A percentile compares a stretch with the other conserved stretches of the same genome.
These are phyloP conservation scores for Isabelozyma pseudorhagii DNA, from an alignment of 805 yeast species.

Conservation along the genomic window DNA sequence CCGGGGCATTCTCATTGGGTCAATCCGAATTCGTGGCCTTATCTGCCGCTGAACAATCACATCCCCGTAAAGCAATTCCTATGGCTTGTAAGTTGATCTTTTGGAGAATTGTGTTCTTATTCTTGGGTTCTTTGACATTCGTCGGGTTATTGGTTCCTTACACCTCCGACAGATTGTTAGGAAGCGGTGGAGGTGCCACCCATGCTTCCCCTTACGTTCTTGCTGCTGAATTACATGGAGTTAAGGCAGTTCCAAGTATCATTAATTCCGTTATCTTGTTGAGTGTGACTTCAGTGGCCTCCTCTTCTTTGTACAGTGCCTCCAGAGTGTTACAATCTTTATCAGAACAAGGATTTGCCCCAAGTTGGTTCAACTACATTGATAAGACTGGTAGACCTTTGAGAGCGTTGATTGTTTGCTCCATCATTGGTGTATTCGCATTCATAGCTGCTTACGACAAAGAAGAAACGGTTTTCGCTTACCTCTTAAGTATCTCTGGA, in stretches of 20 bases:
- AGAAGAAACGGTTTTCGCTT: constrained; percentile 36
- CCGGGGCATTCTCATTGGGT: constrained; percentile 40
- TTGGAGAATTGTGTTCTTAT: constrained; percentile 35
- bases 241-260: constrained; percentile 37
- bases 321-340: constrained; percentile 42
- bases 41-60: constrained; percentile 35
- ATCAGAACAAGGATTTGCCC: constrained; percentile 42
- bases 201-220: constrained; percentile 42
- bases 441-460: constrained; percentile 41
- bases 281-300: constrained; percentile 41
- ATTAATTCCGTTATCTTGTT: constrained; percentile 40
- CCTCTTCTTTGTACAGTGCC: constrained; percentile 40
- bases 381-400: constrained; percentile 42
- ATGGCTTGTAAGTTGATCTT: constrained; percentile 40
- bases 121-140: constrained; percentile 37
- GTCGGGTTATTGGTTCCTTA: constrained; percentile 40
- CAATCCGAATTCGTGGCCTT: constrained; percentile 40
- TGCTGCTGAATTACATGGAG: constrained; percentile 40
- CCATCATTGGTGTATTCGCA: constrained; percentile 34
- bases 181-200: constrained; percentile 26
- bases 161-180: constrained; percentile 30
- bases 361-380: constrained; percentile 34
- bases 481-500: constrained; percentile 43
- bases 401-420: constrained; percentile 31
- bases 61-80: constrained; percentile 39